Base-by-base conservation (phyloP, 805 yeast species). In the Huiozyma sinensis region DNA sequence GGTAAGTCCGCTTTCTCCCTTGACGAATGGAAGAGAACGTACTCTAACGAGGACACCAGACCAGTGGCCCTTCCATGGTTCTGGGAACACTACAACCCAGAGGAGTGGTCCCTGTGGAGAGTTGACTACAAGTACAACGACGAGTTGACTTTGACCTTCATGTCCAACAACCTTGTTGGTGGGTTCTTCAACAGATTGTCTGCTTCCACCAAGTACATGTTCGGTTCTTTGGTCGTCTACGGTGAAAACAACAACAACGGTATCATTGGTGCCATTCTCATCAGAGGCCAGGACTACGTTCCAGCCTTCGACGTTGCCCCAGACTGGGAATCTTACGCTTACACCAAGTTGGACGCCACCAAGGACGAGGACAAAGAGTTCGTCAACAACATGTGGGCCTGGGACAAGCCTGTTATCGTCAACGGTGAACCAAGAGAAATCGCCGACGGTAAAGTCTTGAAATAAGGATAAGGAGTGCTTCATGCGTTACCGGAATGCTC, bases 181-280 rank as follows among this genome's bases (percentile, higher is more conserved):
- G 97, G 97, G 64, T 90, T 90, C 83, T 85, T 90, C 82, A 81
- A 80, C 84, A 85, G 98, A 76, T 78, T 90, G 63, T 65, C 79
- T 48, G 97, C 79, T 54, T 90, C 97, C 52, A 75, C 85, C 73
- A 90, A 90, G 73, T 90, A 80, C 79, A 67, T 92, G 77, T 90
- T 90, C 67, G 98, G 97, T 64, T 74, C 80, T 63, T 67, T 83
- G 71, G 95, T 89, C 60, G 97, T 92, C 57, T 90, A 84, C 74
- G 98, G 98, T 71, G 97, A 85, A 76, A 87, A 88, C 88, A 90
- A 88, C 83, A 75, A 82, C 82, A 90, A 90, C 73, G 97, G 97
- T 75, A 89, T 90, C 66, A 73, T 85, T 58, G 97, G 95, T 75
- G 95, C 83, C 64, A 82, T 90, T 77, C 70, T 92, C 63, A 81